phyloP scores from a whole-genome alignment of 345 rosid species.

The Tarenaya hassleriana region DNA sequence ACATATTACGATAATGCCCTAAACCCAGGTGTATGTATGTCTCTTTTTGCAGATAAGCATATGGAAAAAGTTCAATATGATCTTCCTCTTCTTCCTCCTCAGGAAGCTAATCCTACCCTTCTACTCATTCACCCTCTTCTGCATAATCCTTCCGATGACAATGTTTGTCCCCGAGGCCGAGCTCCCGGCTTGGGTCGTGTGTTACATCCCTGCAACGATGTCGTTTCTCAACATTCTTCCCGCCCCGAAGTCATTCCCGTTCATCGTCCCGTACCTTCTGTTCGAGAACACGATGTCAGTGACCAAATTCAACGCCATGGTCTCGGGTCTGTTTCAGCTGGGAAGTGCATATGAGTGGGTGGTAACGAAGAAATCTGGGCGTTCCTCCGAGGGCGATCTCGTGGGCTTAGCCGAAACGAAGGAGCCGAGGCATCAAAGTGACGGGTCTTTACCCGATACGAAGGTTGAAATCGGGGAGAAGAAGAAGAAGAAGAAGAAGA shows the following conservation, averaged over 20 bases:
- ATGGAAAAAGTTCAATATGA: conserved; percentile 81
- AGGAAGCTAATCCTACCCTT: conserved; percentile 84
- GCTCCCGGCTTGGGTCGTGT: conserved; percentile 91
- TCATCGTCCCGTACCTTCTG: conserved; percentile 92
- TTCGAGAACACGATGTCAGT: conserved; percentile 97
- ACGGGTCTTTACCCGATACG: conserved; percentile 50
- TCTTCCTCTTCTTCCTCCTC: conserved; percentile 82
- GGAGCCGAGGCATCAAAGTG: conserved; percentile 47
- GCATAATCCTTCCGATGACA: conserved; percentile 91
- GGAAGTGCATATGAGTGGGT: conserved; percentile 98
- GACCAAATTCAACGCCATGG: conserved; percentile 93
- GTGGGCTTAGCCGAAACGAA: conserved; percentile 40
- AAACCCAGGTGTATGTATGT: too few species aligned
- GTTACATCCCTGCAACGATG: conserved; percentile 94
- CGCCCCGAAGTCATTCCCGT: conserved; percentile 85
- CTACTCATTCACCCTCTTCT: conserved; percentile 92
- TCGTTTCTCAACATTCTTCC: conserved; percentile 94
- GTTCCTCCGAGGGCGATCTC: conserved; percentile 89
- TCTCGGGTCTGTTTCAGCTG: conserved; percentile 90
- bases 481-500: conserved; percentile 46
- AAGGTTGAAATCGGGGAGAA: conserved; percentile 38
- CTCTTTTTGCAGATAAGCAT: conserved; percentile 59
- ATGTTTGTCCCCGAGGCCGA: conserved; percentile 91
- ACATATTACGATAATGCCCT: too few species aligned
- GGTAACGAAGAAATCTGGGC: conserved; percentile 90